These are phyloP conservation scores for Halenospora varia DNA, from an alignment of 495 filamentous ascomycete genomes.

Conservation along the genomic window DNA sequence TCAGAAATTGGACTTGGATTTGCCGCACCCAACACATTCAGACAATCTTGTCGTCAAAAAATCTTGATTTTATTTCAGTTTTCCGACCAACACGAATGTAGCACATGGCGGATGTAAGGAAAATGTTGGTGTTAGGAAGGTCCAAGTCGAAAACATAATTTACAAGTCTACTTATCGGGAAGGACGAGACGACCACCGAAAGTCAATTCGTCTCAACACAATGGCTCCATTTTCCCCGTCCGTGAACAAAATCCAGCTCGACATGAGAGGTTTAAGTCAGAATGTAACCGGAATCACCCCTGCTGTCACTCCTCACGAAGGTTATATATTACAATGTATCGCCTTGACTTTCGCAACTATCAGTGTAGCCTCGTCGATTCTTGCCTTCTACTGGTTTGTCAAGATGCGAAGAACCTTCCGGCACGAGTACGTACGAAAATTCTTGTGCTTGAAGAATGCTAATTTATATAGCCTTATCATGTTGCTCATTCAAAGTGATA, in stretches of 20 bases:
- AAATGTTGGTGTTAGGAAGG: not conserved
- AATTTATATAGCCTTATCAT: slow-evolving; percentile 55
- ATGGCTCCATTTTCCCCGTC: not conserved
- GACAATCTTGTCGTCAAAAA: not conserved
- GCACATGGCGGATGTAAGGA: not conserved
- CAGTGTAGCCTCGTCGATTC: slow-evolving; percentile 47
- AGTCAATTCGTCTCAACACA: not conserved
- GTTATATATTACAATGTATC: slow-evolving; percentile 19
- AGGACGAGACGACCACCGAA: not conserved
- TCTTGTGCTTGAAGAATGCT: slow-evolving; percentile 14
- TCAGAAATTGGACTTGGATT: not conserved
- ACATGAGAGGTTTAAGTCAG: not conserved
- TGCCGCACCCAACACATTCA: not conserved
- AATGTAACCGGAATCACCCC: not conserved
- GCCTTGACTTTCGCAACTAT: slow-evolving; percentile 38
- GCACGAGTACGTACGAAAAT: slow-evolving; percentile 54
- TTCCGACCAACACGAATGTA: not conserved
- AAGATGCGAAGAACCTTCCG: slow-evolving; percentile 71
- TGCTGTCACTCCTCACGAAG: slow-evolving; percentile 2
- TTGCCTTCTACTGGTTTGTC: slow-evolving; percentile 66
- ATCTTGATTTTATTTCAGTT: not conserved
- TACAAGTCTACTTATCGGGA: not conserved
- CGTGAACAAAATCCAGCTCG: not conserved
- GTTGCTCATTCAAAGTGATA: slow-evolving; percentile 64
- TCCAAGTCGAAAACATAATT: not conserved